Evolutionary conservation across 2,329 filamentous ascomycete species (phyloP).

Genomic region (Colletotrichum melonis): DNA sequence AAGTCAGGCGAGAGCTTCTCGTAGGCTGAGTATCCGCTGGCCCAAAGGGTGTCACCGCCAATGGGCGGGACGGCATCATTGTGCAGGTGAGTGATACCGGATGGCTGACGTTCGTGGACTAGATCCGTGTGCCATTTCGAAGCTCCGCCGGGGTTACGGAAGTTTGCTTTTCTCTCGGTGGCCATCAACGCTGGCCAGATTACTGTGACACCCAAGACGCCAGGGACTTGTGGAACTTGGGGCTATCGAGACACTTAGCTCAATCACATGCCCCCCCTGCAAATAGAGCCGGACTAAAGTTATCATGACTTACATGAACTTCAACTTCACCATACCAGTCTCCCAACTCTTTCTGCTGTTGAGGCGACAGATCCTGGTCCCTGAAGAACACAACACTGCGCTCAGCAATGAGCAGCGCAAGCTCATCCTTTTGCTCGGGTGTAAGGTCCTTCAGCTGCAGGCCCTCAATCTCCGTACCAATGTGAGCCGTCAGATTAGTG

Average conservation of each 20-base stretch:
- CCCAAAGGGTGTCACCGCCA: conserved; percentile 80
- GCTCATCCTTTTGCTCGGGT: conserved; percentile 68
- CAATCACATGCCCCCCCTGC: too few relatives aligned
- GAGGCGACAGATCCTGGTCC: conserved; percentile 70
- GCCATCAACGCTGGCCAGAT: conserved; percentile 78
- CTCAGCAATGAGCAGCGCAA: conserved; percentile 72
- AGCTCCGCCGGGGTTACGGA: conserved; percentile 75
- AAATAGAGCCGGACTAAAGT: too few relatives aligned
- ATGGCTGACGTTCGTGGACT: conserved; percentile 77
- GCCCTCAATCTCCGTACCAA: conserved; percentile 73
- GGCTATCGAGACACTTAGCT: conserved; percentile 56
- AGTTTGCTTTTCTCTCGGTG: conserved; percentile 69
- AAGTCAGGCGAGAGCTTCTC: conserved; percentile 79
- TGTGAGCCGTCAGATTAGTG: conserved; percentile 69
- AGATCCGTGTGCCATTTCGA: conserved; percentile 78
- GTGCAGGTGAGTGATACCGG: conserved; percentile 77
- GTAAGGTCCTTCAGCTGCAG: conserved; percentile 72
- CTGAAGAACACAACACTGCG: conserved; percentile 75
- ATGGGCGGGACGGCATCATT: conserved; percentile 74
- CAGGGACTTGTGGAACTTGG: conserved; percentile 77
- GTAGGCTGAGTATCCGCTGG: conserved; percentile 76
- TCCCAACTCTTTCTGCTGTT: conserved; percentile 72
- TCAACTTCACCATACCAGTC: conserved; percentile 75
- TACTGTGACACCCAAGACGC: conserved; percentile 71
- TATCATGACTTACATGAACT: conserved; percentile 65